Evolutionary conservation across 306 rosid genomes (phyloP), one percentile per base, ranked within the genome.

Genomic region (Cicer pinnatifidum): DNA sequence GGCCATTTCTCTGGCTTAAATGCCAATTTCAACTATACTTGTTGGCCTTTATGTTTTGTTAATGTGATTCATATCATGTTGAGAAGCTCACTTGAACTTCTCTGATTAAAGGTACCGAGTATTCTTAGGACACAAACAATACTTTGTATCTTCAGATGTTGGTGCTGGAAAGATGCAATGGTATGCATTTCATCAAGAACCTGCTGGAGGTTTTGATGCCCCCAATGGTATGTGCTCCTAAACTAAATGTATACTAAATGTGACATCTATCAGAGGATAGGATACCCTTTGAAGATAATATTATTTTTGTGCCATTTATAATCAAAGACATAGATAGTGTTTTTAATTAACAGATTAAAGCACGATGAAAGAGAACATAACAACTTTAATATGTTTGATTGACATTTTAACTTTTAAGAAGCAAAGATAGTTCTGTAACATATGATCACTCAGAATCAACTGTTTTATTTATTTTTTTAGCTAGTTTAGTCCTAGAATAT

Each of bases 81-180:
- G 65, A 57, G 80, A 76, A 69, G 60, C 80, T 83, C 71, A 74
- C 10, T 62, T 73, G 59, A 75, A 80, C 72, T 70, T 83, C 20
- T 82, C 12, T 37, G 64, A 38, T 85, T 75, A 79, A 84, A 94
- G 98, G 91, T 95, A 95, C 82, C 99, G 97, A 28, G 99, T 95
- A 11, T 95, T 95, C 85, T 76, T 95, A 86, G 99, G 99, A 75
- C 97, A 91, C 95, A 95, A 95, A 70, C 97, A 95, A 82, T 95
- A 95, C 83, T 95, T 95, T 3, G 99, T 95, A 65, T 91, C 99
- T 68, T 95, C 99, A 16, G 99, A 95, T 63, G 97, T 95, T 11
- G 99, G 99, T 4, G 89, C 80, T 10, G 99, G 99, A 80, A 95
- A 95, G 93, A 91, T 90, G 97, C 99, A 91, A 83, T 95, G 97